Evolutionary conservation across 2,329 filamentous ascomycete species (phyloP).

Genomic region (Orbilia brochopaga): DNA sequence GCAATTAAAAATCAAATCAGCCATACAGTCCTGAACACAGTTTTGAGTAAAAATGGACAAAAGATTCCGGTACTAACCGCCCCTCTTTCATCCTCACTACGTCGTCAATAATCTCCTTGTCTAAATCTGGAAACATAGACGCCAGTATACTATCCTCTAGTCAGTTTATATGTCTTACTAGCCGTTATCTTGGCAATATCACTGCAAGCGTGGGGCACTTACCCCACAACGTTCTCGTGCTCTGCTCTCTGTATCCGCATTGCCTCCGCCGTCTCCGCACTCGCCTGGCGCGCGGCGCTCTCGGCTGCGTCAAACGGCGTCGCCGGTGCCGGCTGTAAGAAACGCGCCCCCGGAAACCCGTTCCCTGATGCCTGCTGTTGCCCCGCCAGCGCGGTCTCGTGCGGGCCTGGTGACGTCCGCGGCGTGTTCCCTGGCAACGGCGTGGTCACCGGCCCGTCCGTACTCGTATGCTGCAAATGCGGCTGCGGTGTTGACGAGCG

Average conservation of each 20-base stretch:
- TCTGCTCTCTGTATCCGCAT: constrained; percentile 80
- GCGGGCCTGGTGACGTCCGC: constrained; percentile 61
- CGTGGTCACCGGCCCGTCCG: constrained; percentile 58
- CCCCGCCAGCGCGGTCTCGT: constrained; percentile 51
- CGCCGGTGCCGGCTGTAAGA: constrained; percentile 56
- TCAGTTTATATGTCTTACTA: background rate
- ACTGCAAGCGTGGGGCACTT: constrained; percentile 53
- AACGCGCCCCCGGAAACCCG: constrained; percentile 57
- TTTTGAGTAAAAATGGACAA: background rate
- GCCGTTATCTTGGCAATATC: background rate
- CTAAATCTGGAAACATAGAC: constrained; percentile 95
- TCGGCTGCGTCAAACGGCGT: constrained; percentile 73
- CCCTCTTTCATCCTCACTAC: constrained; percentile 96
- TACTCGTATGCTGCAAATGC: constrained; percentile 51
- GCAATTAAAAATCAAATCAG: constrained; percentile 29
- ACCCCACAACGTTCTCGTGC: constrained; percentile 87
- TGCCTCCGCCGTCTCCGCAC: constrained; percentile 86
- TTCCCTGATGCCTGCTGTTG: constrained; percentile 53
- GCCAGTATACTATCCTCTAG: constrained; percentile 68
- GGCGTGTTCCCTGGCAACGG: constrained; percentile 62
- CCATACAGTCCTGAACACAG: constrained; percentile 31
- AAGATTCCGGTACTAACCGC: constrained; percentile 66
- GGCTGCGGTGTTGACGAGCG: constrained; percentile 13
- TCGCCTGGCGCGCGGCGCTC: constrained; percentile 86
- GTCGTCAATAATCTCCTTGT: constrained; percentile 92